Evolutionary conservation across 345 rosid species (phyloP).

Genomic region (thale cress (Arabidopsis thaliana)): TAIR10.1 NC_003076.8:4455501-4456000

Average conservation of each 20-base stretch:
- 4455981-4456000: constrained; percentile 71
- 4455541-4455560: constrained; percentile 17
- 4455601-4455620: constrained; percentile 18
- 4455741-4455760: constrained; percentile 32
- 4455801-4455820: constrained; percentile 46
- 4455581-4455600: neutral
- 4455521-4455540: constrained; percentile 2
- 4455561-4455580: constrained; percentile 26
- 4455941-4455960: constrained; percentile 61
- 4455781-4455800: constrained; percentile 48
- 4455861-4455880: constrained; percentile 45
- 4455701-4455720: neutral
- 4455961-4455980: constrained; percentile 59
- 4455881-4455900: constrained; percentile 44
- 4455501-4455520: constrained; percentile 1
- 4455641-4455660: neutral
- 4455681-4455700: constrained; percentile 23
- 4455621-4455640: neutral
- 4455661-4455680: neutral
- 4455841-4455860: constrained; percentile 64
- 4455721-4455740: constrained; percentile 1
- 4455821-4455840: constrained; percentile 41
- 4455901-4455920: constrained; percentile 59
- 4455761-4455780: constrained; percentile 56
- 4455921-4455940: constrained; percentile 56